Evolutionary conservation across 257 asterid species (phyloP).

Genomic region (Nicotiana obtusifolia): DNA sequence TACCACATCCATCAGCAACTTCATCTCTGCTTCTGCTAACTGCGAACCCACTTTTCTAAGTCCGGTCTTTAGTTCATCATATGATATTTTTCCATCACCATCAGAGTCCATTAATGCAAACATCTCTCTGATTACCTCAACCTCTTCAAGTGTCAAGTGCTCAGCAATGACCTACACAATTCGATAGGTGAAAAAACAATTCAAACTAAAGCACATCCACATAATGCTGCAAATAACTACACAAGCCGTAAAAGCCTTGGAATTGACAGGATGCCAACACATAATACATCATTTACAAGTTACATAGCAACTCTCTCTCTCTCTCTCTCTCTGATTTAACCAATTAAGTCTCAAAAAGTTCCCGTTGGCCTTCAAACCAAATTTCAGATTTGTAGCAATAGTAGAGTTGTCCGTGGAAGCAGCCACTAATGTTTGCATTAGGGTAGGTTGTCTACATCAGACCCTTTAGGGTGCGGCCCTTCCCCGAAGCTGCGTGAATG

Average conservation of each 20-base stretch:
- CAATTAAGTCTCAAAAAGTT: background rate
- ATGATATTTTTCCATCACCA: constrained; percentile 86
- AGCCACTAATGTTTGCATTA: too few relatives aligned
- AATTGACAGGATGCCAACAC: background rate
- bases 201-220: constrained; percentile 1
- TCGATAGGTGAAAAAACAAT: constrained; percentile 8
- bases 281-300: constrained; percentile 1
- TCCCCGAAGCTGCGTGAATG: too few relatives aligned
- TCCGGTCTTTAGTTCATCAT: constrained; percentile 83
- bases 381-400: background rate
- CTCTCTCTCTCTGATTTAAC: background rate
- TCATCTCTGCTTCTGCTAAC: constrained; percentile 95
- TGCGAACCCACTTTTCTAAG: constrained; percentile 91
- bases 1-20: constrained; percentile 98
- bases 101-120: constrained; percentile 89
- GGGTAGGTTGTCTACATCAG: too few relatives aligned
- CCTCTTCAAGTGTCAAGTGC: constrained; percentile 82
- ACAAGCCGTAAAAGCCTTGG: background rate
- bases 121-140: constrained; percentile 93
- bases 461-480: too few relatives aligned
- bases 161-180: constrained; percentile 76
- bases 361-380: background rate
- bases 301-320: background rate
- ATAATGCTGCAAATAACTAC: background rate
- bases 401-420: too few relatives aligned